Conservation (phyloP, 140 eudicot species). For the Erigeron philadelphicus region DNA sequence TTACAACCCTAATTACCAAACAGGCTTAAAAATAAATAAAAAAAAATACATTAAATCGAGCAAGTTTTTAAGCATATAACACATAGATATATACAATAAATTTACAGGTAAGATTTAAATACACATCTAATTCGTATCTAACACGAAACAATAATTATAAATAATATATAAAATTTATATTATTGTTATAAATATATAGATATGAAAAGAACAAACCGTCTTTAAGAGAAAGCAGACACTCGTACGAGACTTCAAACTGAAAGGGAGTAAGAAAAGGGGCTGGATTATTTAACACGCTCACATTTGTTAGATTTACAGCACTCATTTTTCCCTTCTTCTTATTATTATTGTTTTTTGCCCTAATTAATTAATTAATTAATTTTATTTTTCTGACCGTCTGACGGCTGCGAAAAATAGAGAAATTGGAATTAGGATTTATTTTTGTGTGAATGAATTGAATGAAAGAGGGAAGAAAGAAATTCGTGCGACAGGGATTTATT, state of each 20-base stretch:
- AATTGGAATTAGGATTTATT: not conserved
- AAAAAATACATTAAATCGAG: too few species aligned
- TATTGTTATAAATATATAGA: not conserved
- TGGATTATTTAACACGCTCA: conserved; percentile 68
- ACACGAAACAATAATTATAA: too few species aligned
- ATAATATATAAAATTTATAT: too few species aligned
- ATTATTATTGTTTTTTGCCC: conserved; percentile 19
- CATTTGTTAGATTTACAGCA: conserved; percentile 79
- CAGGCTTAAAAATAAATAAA: too few species aligned
- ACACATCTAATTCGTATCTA: too few species aligned
- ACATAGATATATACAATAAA: too few species aligned
- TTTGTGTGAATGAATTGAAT: not conserved
- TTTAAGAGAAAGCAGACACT: conserved; percentile 63
- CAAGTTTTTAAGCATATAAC: too few species aligned
- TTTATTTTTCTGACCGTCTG: too few species aligned
- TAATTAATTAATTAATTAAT: not conserved
- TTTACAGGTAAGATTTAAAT: too few species aligned
- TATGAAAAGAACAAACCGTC: conserved; percentile 44
- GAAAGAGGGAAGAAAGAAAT: not conserved
- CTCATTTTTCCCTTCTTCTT: conserved; percentile 53
- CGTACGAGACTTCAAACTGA: conserved; percentile 82
- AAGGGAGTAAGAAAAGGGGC: conserved; percentile 69
- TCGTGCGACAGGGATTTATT: not conserved
- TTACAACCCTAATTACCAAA: too few species aligned
- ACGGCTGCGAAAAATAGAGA: not conserved